Evolutionary conservation across 2,329 filamentous ascomycete species (phyloP).

Genomic region (Beauveria sp.): DNA sequence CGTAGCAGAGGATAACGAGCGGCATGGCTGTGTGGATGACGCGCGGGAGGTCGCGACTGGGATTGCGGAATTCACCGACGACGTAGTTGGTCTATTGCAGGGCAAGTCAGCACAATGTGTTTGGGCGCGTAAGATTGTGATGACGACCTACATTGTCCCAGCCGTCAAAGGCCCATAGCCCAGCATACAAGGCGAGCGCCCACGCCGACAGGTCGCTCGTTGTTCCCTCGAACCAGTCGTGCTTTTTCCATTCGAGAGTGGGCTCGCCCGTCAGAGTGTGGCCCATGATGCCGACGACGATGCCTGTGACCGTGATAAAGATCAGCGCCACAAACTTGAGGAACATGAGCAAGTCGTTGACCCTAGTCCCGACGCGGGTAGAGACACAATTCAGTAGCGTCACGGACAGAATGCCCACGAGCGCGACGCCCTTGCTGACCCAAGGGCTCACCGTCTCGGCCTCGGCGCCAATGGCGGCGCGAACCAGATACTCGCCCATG

Average conservation of each 20-base stretch:
- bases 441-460: constrained; percentile 73
- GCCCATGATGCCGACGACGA: constrained; percentile 83
- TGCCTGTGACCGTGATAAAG: constrained; percentile 77
- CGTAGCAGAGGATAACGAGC: constrained; percentile 81
- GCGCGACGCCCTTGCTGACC: constrained; percentile 83
- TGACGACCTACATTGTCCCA: constrained; percentile 84
- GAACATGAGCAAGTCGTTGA: constrained; percentile 93
- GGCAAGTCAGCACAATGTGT: constrained; percentile 11
- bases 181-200: constrained; percentile 91
- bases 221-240: constrained; percentile 83
- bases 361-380: constrained; percentile 76
- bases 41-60: constrained; percentile 78
- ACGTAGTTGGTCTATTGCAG: constrained; percentile 80
- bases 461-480: constrained; percentile 80
- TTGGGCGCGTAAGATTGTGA: not conserved
- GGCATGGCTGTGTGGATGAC: constrained; percentile 97
- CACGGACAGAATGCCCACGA: constrained; percentile 67
- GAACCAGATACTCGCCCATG: constrained; percentile 94
- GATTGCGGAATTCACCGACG: constrained; percentile 91
- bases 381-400: constrained; percentile 87
- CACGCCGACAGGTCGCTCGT: constrained; percentile 73
- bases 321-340: constrained; percentile 89
- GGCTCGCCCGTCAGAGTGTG: constrained; percentile 68
- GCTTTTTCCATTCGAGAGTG: constrained; percentile 78
- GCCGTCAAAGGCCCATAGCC: constrained; percentile 95